Evolutionary conservation across 495 filamentous ascomycete genomes (phyloP).

Genomic region (Melanomma pulvis-pyrius): DNA sequence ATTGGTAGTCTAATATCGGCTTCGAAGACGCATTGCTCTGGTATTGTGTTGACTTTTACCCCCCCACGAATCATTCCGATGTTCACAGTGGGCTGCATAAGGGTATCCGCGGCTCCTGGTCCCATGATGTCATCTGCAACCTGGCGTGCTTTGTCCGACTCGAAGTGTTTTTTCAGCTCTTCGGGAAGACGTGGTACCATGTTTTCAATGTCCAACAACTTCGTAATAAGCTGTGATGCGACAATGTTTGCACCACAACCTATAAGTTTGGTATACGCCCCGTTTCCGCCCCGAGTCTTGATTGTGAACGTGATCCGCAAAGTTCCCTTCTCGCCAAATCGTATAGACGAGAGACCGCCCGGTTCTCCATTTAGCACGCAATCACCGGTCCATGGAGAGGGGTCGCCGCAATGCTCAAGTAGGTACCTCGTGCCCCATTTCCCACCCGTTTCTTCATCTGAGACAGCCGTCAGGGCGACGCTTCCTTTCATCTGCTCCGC

Average conservation of each 20-base stretch:
- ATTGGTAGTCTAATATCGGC: slow-evolving; percentile 32
- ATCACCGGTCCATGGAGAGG: too few relatives aligned
- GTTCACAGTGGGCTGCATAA: slow-evolving; percentile 32
- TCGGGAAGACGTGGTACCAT: neutral
- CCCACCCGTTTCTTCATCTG: too few relatives aligned
- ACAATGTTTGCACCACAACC: slow-evolving; percentile 17
- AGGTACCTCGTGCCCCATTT: too few relatives aligned
- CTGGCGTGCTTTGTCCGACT: slow-evolving; percentile 10
- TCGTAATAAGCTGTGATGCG: slow-evolving; percentile 11
- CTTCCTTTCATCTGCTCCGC: too few relatives aligned
- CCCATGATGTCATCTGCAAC: slow-evolving; percentile 36
- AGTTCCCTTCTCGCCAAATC: too few relatives aligned
- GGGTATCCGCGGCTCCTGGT: slow-evolving; percentile 21
- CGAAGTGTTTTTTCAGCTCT: slow-evolving; percentile 14
- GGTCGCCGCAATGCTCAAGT: too few relatives aligned
- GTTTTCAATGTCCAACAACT: slow-evolving; percentile 15
- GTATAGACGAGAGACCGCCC: too few relatives aligned
- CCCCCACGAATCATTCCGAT: slow-evolving; percentile 30
- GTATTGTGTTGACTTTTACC: slow-evolving; percentile 34
- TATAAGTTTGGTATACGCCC: too few relatives aligned
- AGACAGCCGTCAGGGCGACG: too few relatives aligned
- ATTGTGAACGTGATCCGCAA: too few relatives aligned
- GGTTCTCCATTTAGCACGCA: too few relatives aligned
- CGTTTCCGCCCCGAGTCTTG: too few relatives aligned
- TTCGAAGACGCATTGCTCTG: slow-evolving; percentile 29